Base-by-base conservation (phyloP, 148 eudicot species). In the Rhododendron griersonianum region DNA sequence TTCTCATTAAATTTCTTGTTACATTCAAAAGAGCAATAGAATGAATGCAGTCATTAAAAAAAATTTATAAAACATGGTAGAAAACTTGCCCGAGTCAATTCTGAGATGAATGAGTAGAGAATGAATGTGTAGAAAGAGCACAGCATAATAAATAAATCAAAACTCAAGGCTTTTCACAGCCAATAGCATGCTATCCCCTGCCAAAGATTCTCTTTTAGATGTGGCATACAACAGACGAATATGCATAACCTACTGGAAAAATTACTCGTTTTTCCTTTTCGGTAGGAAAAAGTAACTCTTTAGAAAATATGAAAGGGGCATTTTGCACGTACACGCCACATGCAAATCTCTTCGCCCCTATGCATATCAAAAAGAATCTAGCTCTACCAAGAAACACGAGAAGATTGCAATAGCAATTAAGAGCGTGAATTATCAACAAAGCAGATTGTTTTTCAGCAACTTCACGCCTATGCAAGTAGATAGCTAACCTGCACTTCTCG, bases 401-500 rank as follows among this genome's bases (percentile, higher is more conserved):
- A 75, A 75, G 45, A 75, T 78, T 44, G 50, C 53, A 23, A 7
- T 19, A 19, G 19, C 11, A 21, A 41, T n/a, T 78, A 45, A 45
- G 45, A 0, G 14, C 1, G 5, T 45, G 16, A 44, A 45, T 44
- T 19, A 23, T 11, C 18, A 45, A 78, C 23, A 37, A 23, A 37
- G 61, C 76, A 61, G 33, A 53, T 41, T 50, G 63, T 3, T 30
- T 59, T 81, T 51, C 47, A 44, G 10, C 3, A 61, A 65, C 11
- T 51, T 51, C 37, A 86, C 57, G 11, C 85, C n/a, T 41, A 81
- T 21, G 75, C 48, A 48, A 45, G 39, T 67, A 61, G 78, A 81
- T 85, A 13, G 77, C 85, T 61, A 86, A 97, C 99, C 99, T 97
- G 98, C 87, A 97, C 87, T 91, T 95, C 99, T 79, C 99, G 94